These are phyloP conservation scores for Chrysanthemum seticuspe DNA, from an alignment of 129 eudicot species.

Conservation along the genomic window DNA sequence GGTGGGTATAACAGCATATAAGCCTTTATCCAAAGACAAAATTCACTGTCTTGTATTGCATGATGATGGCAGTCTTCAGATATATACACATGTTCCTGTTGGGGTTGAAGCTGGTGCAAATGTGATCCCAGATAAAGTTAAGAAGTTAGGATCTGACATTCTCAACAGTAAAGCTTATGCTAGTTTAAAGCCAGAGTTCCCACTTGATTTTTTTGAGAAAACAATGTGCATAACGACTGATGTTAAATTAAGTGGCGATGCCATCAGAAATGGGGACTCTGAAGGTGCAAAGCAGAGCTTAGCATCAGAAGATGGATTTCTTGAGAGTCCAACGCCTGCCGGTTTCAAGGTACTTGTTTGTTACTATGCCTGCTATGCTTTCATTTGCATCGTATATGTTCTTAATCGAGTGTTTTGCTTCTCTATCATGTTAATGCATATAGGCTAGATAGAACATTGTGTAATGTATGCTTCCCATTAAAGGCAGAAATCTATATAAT, in stretches of 20 bases:
- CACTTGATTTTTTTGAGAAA: constrained; percentile 95
- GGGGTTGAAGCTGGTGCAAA: constrained; percentile 70
- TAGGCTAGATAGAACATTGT: too few relatives aligned
- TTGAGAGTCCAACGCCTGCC: constrained; percentile 78
- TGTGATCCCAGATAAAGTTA: constrained; percentile 75
- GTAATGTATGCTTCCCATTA: not conserved
- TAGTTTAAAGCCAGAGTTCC: constrained; percentile 86
- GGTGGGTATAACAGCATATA: constrained; percentile 89
- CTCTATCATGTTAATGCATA: not conserved
- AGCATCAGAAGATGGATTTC: constrained; percentile 93
- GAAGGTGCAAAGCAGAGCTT: constrained; percentile 95
- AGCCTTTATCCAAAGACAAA: constrained; percentile 94
- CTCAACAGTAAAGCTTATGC: constrained; percentile 92
- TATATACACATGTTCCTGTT: constrained; percentile 76
- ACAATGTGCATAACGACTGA: constrained; percentile 88
- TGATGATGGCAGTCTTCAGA: constrained; percentile 99
- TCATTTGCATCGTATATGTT: not conserved
- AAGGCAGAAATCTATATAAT: not conserved
- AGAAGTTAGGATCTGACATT: constrained; percentile 79
- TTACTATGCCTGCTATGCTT: constrained; percentile 9
- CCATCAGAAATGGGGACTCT: constrained; percentile 86
- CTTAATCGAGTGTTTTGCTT: not conserved
- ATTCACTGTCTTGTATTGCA: constrained; percentile 88
- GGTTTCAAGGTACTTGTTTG: constrained; percentile 79
- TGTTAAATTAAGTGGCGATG: constrained; percentile 92